phyloP scores from a whole-genome alignment of 129 eudicot species.

The Solidago caesia region DNA sequence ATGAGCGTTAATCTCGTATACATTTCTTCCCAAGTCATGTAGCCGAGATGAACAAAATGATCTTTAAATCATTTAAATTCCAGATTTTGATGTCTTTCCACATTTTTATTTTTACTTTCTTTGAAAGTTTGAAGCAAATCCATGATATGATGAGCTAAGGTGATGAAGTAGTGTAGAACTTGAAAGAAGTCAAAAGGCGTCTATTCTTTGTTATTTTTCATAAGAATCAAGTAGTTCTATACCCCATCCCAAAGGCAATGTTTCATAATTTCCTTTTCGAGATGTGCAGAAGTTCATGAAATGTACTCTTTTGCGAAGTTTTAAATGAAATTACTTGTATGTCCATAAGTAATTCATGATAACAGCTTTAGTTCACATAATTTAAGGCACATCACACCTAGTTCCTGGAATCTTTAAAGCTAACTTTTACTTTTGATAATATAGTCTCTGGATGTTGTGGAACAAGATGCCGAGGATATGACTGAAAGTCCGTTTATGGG shows the following conservation, averaged over 20 bases:
- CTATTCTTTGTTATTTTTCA: no score
- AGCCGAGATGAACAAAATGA: background rate
- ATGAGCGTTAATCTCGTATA: no score
- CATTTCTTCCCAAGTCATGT: background rate
- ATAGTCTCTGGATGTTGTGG: constrained; percentile 58
- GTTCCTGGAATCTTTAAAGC: background rate
- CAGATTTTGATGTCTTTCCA: background rate
- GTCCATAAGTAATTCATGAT: background rate
- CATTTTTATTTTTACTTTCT: background rate
- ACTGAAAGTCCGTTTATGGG: constrained; percentile 69
- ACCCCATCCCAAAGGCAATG: no score
- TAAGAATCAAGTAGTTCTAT: no score
- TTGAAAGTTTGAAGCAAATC: no score
- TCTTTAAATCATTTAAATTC: background rate
- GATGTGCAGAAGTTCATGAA: no score
- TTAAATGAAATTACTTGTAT: no score
- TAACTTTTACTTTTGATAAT: constrained; percentile 22
- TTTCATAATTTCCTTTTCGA: no score
- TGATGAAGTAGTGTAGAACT: no score
- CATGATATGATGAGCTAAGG: no score
- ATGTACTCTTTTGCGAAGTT: no score
- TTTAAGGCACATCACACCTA: constrained; percentile 4
- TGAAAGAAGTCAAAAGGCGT: no score
- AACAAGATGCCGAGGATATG: constrained; percentile 46
- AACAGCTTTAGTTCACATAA: background rate